Percentiles rank a stretch among this genome's conserved stretches.
Conservation (phyloP, 2,329 filamentous ascomycete genomes). For the Chaetomiaceae sp. region DNA sequence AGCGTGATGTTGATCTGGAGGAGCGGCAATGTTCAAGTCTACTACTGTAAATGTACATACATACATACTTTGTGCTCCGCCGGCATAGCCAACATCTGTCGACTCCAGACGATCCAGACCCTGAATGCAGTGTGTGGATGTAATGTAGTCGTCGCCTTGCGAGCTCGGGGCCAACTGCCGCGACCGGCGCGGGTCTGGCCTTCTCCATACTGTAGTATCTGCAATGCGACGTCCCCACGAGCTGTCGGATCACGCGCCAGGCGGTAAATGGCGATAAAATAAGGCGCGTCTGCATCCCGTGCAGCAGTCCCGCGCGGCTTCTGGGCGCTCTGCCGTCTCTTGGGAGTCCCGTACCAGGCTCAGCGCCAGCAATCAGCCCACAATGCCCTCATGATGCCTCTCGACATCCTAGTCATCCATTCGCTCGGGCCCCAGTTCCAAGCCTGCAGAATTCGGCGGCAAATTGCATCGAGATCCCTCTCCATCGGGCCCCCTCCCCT, state of each 20-base stretch:
- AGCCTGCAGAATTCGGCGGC: conserved; percentile 1
- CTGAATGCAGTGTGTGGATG: too few species aligned
- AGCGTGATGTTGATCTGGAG: neutral
- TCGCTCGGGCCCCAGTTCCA: conserved; percentile 11
- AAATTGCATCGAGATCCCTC: neutral
- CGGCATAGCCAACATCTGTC: too few species aligned
- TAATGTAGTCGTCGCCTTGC: too few species aligned
- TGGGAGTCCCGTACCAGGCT: neutral
- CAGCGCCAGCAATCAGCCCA: conserved; percentile 18
- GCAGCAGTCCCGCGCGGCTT: neutral
- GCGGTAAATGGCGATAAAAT: conserved; percentile 13
- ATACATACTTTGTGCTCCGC: too few species aligned
- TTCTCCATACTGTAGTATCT: neutral
- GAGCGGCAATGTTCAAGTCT: too few species aligned
- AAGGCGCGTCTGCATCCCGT: conserved; percentile 1
- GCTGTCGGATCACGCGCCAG: conserved; percentile 17
- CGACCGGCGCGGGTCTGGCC: conserved; percentile 5
- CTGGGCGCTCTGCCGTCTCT: neutral
- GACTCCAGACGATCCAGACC: neutral
- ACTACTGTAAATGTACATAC: too few species aligned
- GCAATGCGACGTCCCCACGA: conserved; percentile 20
- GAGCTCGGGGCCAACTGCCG: conserved; percentile 17
- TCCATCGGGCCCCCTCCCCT: neutral
- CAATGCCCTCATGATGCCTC: conserved; percentile 18
- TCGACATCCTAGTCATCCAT: conserved; percentile 10